phyloP scores from a whole-genome alignment of 2,329 filamentous ascomycete genomes.

The Fusarium sambucinum region DNA sequence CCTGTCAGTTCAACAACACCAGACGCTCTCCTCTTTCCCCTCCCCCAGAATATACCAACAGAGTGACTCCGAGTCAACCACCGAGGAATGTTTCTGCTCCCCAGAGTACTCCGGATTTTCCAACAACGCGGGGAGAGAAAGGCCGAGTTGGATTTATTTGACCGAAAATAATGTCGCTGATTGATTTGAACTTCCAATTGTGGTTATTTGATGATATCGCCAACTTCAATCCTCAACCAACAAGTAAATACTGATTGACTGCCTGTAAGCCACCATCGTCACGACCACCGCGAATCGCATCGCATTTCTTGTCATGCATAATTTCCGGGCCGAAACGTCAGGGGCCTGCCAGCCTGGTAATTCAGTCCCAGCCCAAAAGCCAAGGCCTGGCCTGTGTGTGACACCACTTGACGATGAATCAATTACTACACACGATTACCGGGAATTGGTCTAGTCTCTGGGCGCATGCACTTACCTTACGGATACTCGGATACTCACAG shows the following conservation, averaged over 20 bases:
- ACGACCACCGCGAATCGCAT: conserved; percentile 37
- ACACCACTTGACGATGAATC: too few species aligned
- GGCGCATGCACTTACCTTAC: conserved; percentile 10
- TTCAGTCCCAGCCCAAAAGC: conserved; percentile 12
- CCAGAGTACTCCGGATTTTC: conserved; percentile 36
- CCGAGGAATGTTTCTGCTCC: conserved; percentile 33
- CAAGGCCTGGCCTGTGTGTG: neutral
- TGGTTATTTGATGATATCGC: neutral
- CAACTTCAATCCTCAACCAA: neutral
- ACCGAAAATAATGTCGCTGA: conserved; percentile 8
- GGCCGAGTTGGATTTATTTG: conserved; percentile 21
- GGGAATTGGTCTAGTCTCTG: conserved; percentile 12
- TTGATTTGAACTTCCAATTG: neutral
- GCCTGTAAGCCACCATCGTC: conserved; percentile 33
- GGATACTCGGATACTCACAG: conserved; percentile 1
- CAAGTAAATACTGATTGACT: neutral
- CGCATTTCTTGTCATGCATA: conserved; percentile 39
- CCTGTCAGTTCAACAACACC: conserved; percentile 3
- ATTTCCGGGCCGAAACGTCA: conserved; percentile 48
- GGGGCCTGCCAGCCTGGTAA: conserved; percentile 18
- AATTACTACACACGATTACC: conserved; percentile 21
- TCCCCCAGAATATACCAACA: conserved; percentile 36
- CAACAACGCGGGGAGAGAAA: conserved; percentile 18
- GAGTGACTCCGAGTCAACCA: conserved; percentile 43
- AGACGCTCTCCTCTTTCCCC: conserved; percentile 2